phyloP scores from a whole-genome alignment of 2,329 filamentous ascomycete species.

The Fusarium buharicum region DNA sequence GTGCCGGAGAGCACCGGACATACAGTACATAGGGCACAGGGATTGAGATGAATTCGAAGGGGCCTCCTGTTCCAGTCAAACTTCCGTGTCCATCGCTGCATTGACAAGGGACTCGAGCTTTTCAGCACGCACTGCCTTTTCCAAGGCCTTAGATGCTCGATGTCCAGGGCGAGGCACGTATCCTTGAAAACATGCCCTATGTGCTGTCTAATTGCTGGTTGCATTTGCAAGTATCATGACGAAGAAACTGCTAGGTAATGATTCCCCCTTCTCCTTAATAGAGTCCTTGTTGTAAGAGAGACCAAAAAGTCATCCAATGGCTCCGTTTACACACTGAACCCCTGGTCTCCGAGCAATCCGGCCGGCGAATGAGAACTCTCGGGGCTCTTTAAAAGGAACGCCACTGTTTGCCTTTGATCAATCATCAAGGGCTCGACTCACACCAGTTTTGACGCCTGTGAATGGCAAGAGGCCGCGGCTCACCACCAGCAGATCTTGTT shows the following conservation, averaged over 20 bases:
- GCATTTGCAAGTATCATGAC: constrained; percentile 1
- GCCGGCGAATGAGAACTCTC: constrained; percentile 45
- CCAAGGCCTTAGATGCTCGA: neutral
- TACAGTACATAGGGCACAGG: neutral
- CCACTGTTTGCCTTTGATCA: constrained; percentile 24
- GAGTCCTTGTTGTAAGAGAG: constrained; percentile 16
- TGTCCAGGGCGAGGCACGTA: constrained; percentile 6
- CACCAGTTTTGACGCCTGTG: constrained; percentile 22
- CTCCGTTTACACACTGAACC: constrained; percentile 14
- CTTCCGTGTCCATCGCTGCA: constrained; percentile 14
- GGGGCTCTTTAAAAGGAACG: constrained; percentile 28
- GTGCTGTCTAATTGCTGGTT: constrained; percentile 2
- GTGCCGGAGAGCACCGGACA: constrained; percentile 27
- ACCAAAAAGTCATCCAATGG: constrained; percentile 8
- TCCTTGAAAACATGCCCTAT: constrained; percentile 20
- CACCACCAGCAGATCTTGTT: constrained; percentile 27
- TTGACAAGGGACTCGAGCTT: constrained; percentile 8
- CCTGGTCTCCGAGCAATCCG: constrained; percentile 43
- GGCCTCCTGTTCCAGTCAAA: constrained; percentile 20
- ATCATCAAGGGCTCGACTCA: constrained; percentile 16
- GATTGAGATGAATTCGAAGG: constrained; percentile 31
- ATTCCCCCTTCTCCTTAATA: constrained; percentile 20
- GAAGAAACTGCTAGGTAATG: constrained; percentile 12
- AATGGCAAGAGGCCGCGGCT: constrained; percentile 19
- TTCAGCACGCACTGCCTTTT: constrained; percentile 9